phyloP scores from a whole-genome alignment of 768 basidiomycete species.

The Boletus rex-veris region DNA sequence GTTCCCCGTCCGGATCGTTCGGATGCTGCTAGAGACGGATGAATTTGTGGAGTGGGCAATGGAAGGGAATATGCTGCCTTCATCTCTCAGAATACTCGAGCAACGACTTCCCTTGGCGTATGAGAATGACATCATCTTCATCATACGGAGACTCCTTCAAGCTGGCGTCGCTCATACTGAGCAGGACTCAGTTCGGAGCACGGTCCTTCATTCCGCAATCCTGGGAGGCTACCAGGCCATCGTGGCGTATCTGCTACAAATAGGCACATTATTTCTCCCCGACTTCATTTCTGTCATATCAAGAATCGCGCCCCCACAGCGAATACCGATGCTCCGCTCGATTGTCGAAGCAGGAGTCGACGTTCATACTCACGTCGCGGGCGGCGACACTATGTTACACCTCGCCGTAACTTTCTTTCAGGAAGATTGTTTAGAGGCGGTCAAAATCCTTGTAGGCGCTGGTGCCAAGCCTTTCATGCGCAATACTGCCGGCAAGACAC shows the following conservation, averaged over 20 bases:
- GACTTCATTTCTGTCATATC: not conserved
- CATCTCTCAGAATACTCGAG: not conserved
- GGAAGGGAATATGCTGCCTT: not conserved
- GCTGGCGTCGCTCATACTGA: not conserved
- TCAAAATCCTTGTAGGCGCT: not conserved
- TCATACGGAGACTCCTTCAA: slow-evolving; percentile 7
- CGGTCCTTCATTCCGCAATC: slow-evolving; percentile 1
- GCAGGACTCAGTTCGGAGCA: not conserved
- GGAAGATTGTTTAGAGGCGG: not conserved
- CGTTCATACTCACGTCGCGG: not conserved
- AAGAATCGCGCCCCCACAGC: not conserved
- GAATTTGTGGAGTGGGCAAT: slow-evolving; percentile 9
- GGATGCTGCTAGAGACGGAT: slow-evolving; percentile 5
- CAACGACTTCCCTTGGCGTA: slow-evolving; percentile 1
- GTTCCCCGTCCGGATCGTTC: slow-evolving; percentile 1
- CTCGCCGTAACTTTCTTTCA: not conserved
- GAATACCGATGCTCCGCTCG: not conserved
- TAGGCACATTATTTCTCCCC: not conserved
- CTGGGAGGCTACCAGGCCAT: not conserved
- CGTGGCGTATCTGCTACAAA: not conserved
- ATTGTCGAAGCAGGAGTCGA: not conserved
- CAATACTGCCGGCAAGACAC: not conserved
- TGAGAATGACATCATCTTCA: slow-evolving; percentile 3
- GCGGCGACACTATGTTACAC: not conserved
- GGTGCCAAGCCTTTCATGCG: not conserved